phyloP scores from a whole-genome alignment of 495 filamentous ascomycete genomes.

The Neurospora sp. region DNA sequence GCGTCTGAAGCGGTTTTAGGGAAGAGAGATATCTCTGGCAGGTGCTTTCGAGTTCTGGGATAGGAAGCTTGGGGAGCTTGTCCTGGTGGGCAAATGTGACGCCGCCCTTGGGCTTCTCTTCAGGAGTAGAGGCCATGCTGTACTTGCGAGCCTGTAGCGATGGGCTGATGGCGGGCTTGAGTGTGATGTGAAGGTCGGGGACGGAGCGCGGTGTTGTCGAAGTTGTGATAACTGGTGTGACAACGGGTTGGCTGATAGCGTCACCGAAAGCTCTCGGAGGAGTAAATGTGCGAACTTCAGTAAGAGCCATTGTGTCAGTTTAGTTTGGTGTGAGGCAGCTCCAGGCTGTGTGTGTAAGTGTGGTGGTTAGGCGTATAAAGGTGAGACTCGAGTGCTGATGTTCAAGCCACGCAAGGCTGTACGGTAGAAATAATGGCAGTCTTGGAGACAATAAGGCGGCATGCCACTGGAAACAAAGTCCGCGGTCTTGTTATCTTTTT shows the following conservation, averaged over 20 bases:
- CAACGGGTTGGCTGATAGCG: conserved; percentile 38
- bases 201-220: conserved; percentile 16
- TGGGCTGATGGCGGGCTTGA: conserved; percentile 18
- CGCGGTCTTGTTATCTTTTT: neutral
- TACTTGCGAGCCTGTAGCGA: conserved; percentile 18
- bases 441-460: conserved; percentile 74
- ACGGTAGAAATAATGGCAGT: conserved; percentile 90
- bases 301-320: conserved; percentile 32
- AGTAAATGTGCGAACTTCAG: conserved; percentile 51
- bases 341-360: conserved; percentile 9
- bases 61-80: conserved; percentile 80
- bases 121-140: conserved; percentile 23
- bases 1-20: conserved; percentile 71
- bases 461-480: conserved; percentile 40
- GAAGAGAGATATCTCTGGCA: conserved; percentile 71
- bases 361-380: conserved; percentile 52
- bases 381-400: conserved; percentile 64
- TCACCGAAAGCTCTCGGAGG: conserved; percentile 63
- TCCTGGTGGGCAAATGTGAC: conserved; percentile 88
- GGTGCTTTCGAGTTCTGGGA: conserved; percentile 79
- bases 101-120: conserved; percentile 43
- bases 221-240: conserved; percentile 12
- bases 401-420: conserved; percentile 74
- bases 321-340: conserved; percentile 14
- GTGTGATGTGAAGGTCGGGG: conserved; percentile 18